Conservation (phyloP, 805 yeast genomes). For the Torulaspora franciscae region DNA sequence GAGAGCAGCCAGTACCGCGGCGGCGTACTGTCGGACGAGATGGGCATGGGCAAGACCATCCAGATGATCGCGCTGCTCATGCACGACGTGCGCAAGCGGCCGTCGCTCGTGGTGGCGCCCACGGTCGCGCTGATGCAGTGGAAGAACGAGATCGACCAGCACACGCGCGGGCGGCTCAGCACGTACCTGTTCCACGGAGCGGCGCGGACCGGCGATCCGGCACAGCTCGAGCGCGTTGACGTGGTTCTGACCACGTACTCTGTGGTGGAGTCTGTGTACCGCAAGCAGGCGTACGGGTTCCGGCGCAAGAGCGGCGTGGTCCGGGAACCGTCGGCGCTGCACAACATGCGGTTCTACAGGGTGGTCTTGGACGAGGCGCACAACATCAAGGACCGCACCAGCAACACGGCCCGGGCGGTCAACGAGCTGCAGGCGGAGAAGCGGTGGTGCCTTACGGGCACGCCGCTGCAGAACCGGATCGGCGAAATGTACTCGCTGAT, state of each 20-base stretch:
- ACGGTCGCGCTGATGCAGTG: slow-evolving; percentile 99
- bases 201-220: slow-evolving; percentile 54
- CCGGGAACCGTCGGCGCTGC: slow-evolving; percentile 72
- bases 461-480: slow-evolving; percentile 92
- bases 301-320: slow-evolving; percentile 63
- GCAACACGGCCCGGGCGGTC: slow-evolving; percentile 91
- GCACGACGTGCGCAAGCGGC: slow-evolving; percentile 59
- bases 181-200: slow-evolving; percentile 84
- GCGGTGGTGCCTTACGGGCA: slow-evolving; percentile 91
- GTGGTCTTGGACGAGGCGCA: slow-evolving; percentile 96
- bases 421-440: slow-evolving; percentile 64
- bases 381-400: slow-evolving; percentile 89
- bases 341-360: slow-evolving; percentile 69
- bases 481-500: slow-evolving; percentile 94
- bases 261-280: slow-evolving; percentile 77
- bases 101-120: slow-evolving; percentile 91
- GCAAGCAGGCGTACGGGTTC: slow-evolving; percentile 82
- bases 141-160: slow-evolving; percentile 86
- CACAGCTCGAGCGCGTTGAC: slow-evolving; percentile 53
- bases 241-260: slow-evolving; percentile 90
- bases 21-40: slow-evolving; percentile 95
- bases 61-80: slow-evolving; percentile 88
- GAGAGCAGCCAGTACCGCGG: slow-evolving; percentile 65
- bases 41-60: slow-evolving; percentile 99
- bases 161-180: slow-evolving; percentile 65